Evolutionary conservation across 2,329 filamentous ascomycete species (phyloP).

Genomic region (Scedosporium boydii): DNA sequence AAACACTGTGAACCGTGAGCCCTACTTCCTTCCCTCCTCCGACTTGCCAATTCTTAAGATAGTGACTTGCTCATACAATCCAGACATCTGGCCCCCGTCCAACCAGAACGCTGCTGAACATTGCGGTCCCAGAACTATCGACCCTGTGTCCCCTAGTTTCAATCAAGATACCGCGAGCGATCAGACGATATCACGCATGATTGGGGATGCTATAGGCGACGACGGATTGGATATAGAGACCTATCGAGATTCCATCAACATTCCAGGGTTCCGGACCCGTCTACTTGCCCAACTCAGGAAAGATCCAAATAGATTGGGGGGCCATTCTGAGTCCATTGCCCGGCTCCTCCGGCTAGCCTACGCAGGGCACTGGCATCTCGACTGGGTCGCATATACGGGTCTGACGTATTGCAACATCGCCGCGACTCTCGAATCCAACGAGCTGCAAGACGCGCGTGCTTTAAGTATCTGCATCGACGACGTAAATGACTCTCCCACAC

Average conservation of each 20-base stretch:
- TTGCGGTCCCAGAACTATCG: background rate
- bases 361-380: background rate
- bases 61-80: background rate
- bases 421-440: background rate
- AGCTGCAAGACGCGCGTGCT: background rate
- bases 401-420: background rate
- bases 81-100: background rate
- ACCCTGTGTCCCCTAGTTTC: background rate
- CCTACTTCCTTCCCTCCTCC: background rate
- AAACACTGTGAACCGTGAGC: background rate
- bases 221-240: background rate
- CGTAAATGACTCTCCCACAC: background rate
- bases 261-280: background rate
- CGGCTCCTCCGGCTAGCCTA: constrained; percentile 7
- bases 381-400: background rate
- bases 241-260: background rate
- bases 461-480: constrained; percentile 5
- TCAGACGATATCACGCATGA: background rate
- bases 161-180: background rate
- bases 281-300: background rate
- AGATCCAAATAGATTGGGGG: background rate
- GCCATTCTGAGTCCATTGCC: background rate
- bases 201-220: background rate
- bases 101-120: background rate
- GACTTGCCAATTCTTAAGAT: background rate